Percentiles rank a stretch among this genome's conserved stretches.
These are phyloP conservation scores for Endotrypanum monterogeii DNA, from an alignment of 208 protist species.

Conservation along the genomic window DNA sequence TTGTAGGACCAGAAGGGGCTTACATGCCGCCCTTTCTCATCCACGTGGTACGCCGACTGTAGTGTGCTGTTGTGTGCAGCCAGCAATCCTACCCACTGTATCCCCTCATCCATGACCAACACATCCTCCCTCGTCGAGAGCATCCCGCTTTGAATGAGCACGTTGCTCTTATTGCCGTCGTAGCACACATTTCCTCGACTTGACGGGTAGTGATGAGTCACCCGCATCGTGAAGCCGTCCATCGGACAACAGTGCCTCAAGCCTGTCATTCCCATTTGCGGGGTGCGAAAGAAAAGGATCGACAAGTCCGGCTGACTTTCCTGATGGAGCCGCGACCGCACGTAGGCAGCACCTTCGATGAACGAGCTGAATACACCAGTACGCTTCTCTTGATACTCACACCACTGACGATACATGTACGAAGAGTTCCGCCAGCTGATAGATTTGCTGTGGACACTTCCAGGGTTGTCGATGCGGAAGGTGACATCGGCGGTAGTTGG, in stretches of 20 bases:
- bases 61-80: conserved; percentile 34
- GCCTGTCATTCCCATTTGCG: conserved; percentile 44
- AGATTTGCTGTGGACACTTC: conserved; percentile 59
- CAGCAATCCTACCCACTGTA: conserved; percentile 76
- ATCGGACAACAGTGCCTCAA: conserved; percentile 32
- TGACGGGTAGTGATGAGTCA: conserved; percentile 69
- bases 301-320: conserved; percentile 53
- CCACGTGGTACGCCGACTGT: conserved; percentile 43
- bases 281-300: conserved; percentile 61
- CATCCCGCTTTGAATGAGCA: conserved; percentile 46
- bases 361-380: conserved; percentile 65
- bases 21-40: conserved; percentile 34
- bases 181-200: conserved; percentile 55
- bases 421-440: conserved; percentile 55
- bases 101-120: conserved; percentile 69
- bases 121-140: conserved; percentile 58
- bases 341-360: conserved; percentile 58
- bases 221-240: conserved; percentile 66
- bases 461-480: conserved; percentile 38
- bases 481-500: conserved; percentile 45
- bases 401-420: conserved; percentile 65
- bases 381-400: conserved; percentile 70
- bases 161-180: conserved; percentile 7
- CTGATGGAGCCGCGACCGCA: conserved; percentile 41
- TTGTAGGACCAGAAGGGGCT: conserved; percentile 61